These are phyloP conservation scores for Pochonia chlamydosporia DNA, from an alignment of 2,329 filamentous ascomycete species.

Conservation along the genomic window DNA sequence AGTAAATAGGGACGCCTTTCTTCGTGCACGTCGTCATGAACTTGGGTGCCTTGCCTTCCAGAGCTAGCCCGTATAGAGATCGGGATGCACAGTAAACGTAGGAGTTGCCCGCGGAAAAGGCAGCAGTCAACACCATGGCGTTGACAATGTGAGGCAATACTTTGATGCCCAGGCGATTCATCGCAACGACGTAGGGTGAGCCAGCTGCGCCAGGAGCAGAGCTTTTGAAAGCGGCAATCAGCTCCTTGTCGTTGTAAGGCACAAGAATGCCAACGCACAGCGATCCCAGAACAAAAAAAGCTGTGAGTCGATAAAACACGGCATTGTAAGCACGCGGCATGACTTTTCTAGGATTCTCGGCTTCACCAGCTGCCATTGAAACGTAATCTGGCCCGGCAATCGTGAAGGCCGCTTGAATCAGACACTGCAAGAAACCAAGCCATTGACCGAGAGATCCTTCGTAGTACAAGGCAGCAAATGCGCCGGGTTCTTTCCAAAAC, in stretches of 20 bases:
- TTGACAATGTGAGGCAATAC: slow-evolving; percentile 68
- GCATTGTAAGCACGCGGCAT: slow-evolving; percentile 72
- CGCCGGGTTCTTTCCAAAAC: slow-evolving; percentile 61
- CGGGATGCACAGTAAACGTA: slow-evolving; percentile 60
- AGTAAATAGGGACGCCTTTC: slow-evolving; percentile 68
- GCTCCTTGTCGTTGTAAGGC: slow-evolving; percentile 58
- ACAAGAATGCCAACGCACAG: slow-evolving; percentile 68
- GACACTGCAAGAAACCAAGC: slow-evolving; percentile 69
- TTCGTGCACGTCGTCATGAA: slow-evolving; percentile 56
- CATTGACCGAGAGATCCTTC: slow-evolving; percentile 63
- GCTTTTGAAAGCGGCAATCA: slow-evolving; percentile 54
- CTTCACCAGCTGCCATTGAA: slow-evolving; percentile 63
- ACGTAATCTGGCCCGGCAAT: slow-evolving; percentile 65
- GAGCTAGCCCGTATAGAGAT: slow-evolving; percentile 61
- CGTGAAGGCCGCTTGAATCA: slow-evolving; percentile 65
- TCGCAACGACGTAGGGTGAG: slow-evolving; percentile 62
- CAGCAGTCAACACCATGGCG: slow-evolving; percentile 62
- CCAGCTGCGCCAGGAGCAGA: slow-evolving; percentile 61
- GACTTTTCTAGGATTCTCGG: slow-evolving; percentile 61
- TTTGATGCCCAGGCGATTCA: slow-evolving; percentile 58
- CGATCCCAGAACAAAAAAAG: slow-evolving; percentile 71
- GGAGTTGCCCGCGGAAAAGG: slow-evolving; percentile 62
- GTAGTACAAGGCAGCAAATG: slow-evolving; percentile 62
- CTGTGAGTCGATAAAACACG: slow-evolving; percentile 71
- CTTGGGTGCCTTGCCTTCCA: slow-evolving; percentile 60